These are phyloP conservation scores for Coleophoma eucalyptorum DNA, from an alignment of 2,329 filamentous ascomycete genomes.

Conservation along the genomic window DNA sequence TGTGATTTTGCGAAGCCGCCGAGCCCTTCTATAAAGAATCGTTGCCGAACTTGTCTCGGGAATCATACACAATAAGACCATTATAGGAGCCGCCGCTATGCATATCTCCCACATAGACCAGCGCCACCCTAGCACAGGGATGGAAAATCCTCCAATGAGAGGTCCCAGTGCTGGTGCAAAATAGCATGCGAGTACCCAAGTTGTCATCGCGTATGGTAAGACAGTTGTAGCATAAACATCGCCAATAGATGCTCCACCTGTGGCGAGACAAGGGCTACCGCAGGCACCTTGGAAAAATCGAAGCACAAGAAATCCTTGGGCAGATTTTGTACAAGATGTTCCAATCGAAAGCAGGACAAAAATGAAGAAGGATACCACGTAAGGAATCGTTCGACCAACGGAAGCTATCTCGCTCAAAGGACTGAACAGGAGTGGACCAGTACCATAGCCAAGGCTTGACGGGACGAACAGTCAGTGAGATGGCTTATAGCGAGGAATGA, in stretches of 20 bases:
- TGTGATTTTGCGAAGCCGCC: conserved; percentile 52
- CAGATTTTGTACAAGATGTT: background rate
- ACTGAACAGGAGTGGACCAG: conserved; percentile 60
- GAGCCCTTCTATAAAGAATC: conserved; percentile 54
- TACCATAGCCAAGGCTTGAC: conserved; percentile 36
- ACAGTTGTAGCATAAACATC: background rate
- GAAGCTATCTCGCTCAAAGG: conserved; percentile 49
- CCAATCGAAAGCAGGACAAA: background rate
- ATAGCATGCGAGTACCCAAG: background rate
- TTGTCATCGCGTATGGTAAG: background rate
- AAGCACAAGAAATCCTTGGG: conserved; percentile 50
- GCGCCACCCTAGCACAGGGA: conserved; percentile 50
- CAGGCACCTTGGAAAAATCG: conserved; percentile 62
- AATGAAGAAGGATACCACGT: background rate
- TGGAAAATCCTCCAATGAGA: conserved; percentile 52
- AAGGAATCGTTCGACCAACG: background rate
- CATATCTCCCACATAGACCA: conserved; percentile 59
- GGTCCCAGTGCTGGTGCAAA: conserved; percentile 48
- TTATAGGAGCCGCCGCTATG: conserved; percentile 42
- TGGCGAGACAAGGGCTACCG: conserved; percentile 58
- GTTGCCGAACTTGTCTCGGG: conserved; percentile 56
- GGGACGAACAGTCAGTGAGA: background rate
- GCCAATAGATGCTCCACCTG: conserved; percentile 39
- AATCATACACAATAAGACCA: conserved; percentile 44
- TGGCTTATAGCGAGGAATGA: background rate